Evolutionary conservation across 768 basidiomycete genomes (phyloP).

Genomic region (Mycena rebaudengoi): DNA sequence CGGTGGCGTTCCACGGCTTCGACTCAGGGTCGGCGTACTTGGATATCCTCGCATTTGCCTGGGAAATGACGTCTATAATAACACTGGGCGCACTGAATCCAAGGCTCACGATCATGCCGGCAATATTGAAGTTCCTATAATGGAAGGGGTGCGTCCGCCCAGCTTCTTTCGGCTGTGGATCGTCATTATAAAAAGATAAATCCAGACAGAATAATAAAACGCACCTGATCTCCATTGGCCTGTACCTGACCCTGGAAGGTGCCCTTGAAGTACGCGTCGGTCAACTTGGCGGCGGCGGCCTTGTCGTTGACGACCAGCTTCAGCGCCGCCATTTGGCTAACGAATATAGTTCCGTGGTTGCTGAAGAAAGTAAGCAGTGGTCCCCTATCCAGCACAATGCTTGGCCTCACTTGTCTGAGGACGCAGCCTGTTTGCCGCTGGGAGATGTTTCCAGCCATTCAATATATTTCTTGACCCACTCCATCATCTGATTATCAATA

Average conservation of each 20-base stretch:
- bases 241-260: constrained; percentile 61
- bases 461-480: constrained; percentile 63
- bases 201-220: not conserved
- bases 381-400: not conserved
- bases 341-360: constrained; percentile 74
- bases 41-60: constrained; percentile 68
- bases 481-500: constrained; percentile 54
- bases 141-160: constrained; percentile 70
- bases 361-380: constrained; percentile 41
- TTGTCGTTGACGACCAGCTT: constrained; percentile 62
- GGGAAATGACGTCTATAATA: not conserved
- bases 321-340: constrained; percentile 65
- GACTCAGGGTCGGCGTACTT: constrained; percentile 53
- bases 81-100: not conserved
- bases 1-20: constrained; percentile 57
- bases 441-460: constrained; percentile 60
- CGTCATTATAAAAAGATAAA: not conserved
- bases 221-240: constrained; percentile 65
- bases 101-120: constrained; percentile 68
- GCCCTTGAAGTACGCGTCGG: constrained; percentile 58
- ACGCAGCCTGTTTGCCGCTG: constrained; percentile 54
- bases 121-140: constrained; percentile 73
- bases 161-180: constrained; percentile 62
- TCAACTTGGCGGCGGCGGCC: constrained; percentile 55
- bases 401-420: constrained; percentile 56